phyloP scores from a whole-genome alignment of 768 basidiomycete species.

The Lyophyllum decastes region DNA sequence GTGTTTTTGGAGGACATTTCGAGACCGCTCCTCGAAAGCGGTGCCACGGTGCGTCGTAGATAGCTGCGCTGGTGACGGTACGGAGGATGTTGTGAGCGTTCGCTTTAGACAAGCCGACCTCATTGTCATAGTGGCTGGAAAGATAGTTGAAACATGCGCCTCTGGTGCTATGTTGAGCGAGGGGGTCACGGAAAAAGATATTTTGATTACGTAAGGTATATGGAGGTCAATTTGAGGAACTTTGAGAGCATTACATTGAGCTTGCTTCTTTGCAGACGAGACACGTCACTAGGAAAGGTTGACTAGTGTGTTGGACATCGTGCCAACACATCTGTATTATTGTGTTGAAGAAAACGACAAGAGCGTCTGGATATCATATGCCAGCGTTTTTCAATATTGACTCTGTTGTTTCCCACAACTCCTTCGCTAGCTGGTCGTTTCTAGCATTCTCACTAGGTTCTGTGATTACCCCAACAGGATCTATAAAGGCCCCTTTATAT shows the following conservation, averaged over 20 bases:
- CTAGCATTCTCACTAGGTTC: conserved; percentile 28
- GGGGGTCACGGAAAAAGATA: background rate
- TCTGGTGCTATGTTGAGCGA: background rate
- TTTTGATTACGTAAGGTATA: background rate
- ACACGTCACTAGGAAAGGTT: no score
- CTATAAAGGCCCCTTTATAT: conserved; percentile 39
- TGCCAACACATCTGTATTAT: no score
- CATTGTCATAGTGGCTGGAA: background rate
- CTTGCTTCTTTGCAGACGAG: no score
- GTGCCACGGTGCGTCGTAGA: conserved; percentile 69
- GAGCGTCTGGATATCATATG: no score
- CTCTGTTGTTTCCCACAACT: conserved; percentile 40
- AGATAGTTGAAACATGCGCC: background rate
- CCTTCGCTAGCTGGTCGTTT: conserved; percentile 32
- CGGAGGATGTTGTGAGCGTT: conserved; percentile 3
- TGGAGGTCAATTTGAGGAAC: no score
- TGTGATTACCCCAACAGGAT: conserved; percentile 31
- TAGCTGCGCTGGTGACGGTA: conserved; percentile 1
- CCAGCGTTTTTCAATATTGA: conserved; percentile 22
- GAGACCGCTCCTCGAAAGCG: conserved; percentile 74
- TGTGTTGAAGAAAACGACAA: no score
- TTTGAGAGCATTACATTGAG: no score
- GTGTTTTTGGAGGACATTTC: conserved; percentile 56
- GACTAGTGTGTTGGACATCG: no score
- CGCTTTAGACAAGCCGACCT: background rate